Evolutionary conservation across 1,139 yeast genomes (phyloP).

Genomic region (Pichia sp.): DNA sequence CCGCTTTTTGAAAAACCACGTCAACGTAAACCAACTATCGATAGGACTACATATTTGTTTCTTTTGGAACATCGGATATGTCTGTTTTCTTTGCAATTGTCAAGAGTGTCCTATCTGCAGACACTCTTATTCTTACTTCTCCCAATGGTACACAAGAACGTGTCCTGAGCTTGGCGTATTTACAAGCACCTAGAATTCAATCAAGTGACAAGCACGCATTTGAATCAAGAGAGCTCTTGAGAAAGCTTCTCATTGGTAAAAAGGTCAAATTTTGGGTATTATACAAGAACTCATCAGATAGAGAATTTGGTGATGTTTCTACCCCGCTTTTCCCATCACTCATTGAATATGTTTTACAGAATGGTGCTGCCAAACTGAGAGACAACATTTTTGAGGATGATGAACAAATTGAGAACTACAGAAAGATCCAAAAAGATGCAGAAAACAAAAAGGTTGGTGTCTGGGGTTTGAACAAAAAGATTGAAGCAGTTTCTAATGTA

Average conservation of each 20-base stretch:
- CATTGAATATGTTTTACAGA: slow-evolving; percentile 45
- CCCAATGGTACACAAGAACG: slow-evolving; percentile 41
- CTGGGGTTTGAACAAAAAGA: slow-evolving; percentile 36
- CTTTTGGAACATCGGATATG: slow-evolving; percentile 9
- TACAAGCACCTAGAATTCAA: slow-evolving; percentile 41
- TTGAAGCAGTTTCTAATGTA: slow-evolving; percentile 23
- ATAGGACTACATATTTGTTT: too few relatives aligned
- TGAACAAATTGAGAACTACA: slow-evolving; percentile 31
- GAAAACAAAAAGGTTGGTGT: slow-evolving; percentile 41
- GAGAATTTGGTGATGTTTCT: slow-evolving; percentile 67
- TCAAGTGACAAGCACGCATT: slow-evolving; percentile 37
- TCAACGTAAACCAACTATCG: too few relatives aligned
- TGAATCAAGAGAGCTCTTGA: slow-evolving; percentile 53
- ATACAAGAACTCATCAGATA: slow-evolving; percentile 38
- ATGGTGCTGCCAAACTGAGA: slow-evolving; percentile 58
- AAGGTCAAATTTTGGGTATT: slow-evolving; percentile 52
- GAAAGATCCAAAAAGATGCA: slow-evolving; percentile 43
- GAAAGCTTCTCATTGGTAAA: slow-evolving; percentile 62
- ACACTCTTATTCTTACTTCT: slow-evolving; percentile 63
- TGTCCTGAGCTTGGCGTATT: slow-evolving; percentile 53
- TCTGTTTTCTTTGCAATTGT: slow-evolving; percentile 46
- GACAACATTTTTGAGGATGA: slow-evolving; percentile 38
- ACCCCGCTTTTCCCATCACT: slow-evolving; percentile 59
- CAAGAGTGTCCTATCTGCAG: slow-evolving; percentile 65
- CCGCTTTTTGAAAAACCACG: too few relatives aligned